Base-by-base conservation (phyloP, 352 stramenopile species). In the Pythium scleroteichum region DNA sequence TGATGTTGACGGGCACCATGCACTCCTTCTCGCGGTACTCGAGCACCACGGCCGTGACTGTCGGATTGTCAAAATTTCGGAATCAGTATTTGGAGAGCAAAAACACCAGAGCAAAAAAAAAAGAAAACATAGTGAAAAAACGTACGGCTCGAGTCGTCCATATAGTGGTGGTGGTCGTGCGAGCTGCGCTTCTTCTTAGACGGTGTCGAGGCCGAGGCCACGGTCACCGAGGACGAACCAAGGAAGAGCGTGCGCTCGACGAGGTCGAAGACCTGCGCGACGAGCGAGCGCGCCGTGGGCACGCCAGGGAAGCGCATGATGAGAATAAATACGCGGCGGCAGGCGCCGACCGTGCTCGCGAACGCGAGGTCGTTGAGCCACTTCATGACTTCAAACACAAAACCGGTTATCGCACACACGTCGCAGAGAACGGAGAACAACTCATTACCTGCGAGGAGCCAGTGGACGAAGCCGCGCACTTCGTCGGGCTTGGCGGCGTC, bases 21-120 rank as follows among this genome's bases (percentile, higher is more conserved):
- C 75, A 84, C 51, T 95, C 85, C 48, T 94, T 95, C 51, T 94
- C 85, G 20, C 86, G 82, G 53, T 95, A 95, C 52, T 94, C 85
- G 16, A 95, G 69, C 55, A 95, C 87, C 4, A 95, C 83, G 4
- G 87, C 87, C 1, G 82, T 91, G 53, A 95, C 83, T 93, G 46
- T 14, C n/a, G 7, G 14, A 44, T 19, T 44, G 38, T 39, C 33
- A 39, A 49, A 29, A 32, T 22, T 24, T 39, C 27, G 17, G 5
- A 54, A 12, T n/a, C n/a, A n/a, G n/a, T n/a, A n/a, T n/a, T n/a
- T 42, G 2, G 4, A 23, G 29, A 44, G 29, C 7, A 44, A 38
- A 19, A 29, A 4, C n/a, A 5, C n/a, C 23, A 51, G 41, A 53
- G 52, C 16, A 35, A 46, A n/a, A 49, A 49, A 10, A 19, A 51